These are phyloP conservation scores for Auriscalpium vulgare DNA, from an alignment of 768 basidiomycete genomes.

Conservation along the genomic window DNA sequence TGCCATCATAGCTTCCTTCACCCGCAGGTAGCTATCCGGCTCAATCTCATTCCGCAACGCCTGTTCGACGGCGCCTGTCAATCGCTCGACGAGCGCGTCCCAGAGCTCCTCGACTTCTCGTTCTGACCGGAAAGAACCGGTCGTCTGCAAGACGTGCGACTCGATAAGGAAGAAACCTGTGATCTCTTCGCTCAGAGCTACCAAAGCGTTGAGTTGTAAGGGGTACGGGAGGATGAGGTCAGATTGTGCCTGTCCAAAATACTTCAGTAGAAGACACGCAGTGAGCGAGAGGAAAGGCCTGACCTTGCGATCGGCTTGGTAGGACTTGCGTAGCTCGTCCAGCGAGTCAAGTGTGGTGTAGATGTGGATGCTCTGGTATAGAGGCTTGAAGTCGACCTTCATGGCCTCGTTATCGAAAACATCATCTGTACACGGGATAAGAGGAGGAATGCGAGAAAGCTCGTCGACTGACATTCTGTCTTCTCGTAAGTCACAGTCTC, in stretches of 20 bases:
- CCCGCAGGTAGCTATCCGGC: constrained; percentile 71
- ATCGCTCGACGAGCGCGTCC: constrained; percentile 73
- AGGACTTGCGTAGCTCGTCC: constrained; percentile 82
- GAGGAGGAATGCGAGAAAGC: neutral
- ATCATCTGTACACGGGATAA: constrained; percentile 48
- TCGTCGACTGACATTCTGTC: constrained; percentile 50
- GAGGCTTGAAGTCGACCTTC: constrained; percentile 85
- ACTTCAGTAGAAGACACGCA: neutral
- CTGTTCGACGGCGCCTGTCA: constrained; percentile 67
- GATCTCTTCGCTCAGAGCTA: constrained; percentile 83
- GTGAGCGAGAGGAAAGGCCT: neutral
- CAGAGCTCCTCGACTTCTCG: constrained; percentile 92
- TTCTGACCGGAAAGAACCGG: constrained; percentile 82
- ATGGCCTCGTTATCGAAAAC: constrained; percentile 88
- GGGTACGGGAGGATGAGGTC: constrained; percentile 83
- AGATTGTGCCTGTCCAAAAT: constrained; percentile 74
- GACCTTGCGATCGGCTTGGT: constrained; percentile 96
- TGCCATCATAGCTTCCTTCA: constrained; percentile 75
- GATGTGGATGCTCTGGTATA: constrained; percentile 96
- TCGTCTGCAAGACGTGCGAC: constrained; percentile 82
- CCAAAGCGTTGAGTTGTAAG: constrained; percentile 56
- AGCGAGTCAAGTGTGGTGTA: constrained; percentile 88
- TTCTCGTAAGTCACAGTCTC: constrained; percentile 91
- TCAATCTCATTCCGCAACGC: constrained; percentile 69
- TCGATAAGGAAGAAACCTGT: constrained; percentile 98